Evolutionary conservation across 345 rosid species (phyloP), one percentile per base, ranked within the genome.

Genomic region (Cardamine chenopodiifolia): DNA sequence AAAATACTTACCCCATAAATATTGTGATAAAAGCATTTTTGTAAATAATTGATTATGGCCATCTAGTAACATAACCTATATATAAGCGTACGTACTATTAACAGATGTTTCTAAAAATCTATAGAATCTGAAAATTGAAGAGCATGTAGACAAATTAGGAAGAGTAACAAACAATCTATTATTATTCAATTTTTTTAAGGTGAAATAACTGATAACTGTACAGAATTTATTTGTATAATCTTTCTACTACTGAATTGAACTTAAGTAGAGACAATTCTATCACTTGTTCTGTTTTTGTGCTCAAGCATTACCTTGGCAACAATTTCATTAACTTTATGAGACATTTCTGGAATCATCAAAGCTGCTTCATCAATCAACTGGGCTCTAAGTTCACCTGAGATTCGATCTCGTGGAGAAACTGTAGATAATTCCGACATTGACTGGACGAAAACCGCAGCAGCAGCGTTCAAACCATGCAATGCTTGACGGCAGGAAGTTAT

Each of bases 401-500:
- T 10, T 74, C 78, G 87, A 68, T 82, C 86, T 40, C 66, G 42
- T 1, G 88, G 77, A 69, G 34, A 62, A 66, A 18, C 58, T 15
- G 74, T 40, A 40, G 56, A 78, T 66, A 87, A 50, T 64, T 87
- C 77, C 14, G 85, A 59, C 69, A 87, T 79, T 60, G 84, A 59
- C 63, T 76, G 71, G 31, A 77, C 62, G 23, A 76, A 84, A 50
- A 62, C 68, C 14, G 81, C 68, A 8, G 88, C 82, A 48, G 92
- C 89, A 7, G 60, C 29, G 6, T 88, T 78, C 70, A 89, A 68
- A 32, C 63, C 59, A 14, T 74, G 75, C 37, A 88, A 74, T 68
- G 93, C 89, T 70, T 83, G 80, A 72, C 72, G 83, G 77, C 96
- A 92, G 65, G 75, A 71, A 7, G 34, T 61, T 25, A 86, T 71